phyloP scores from a whole-genome alignment of 1,284 basidiomycete genomes.

The Anthracocystis walkeri region DNA sequence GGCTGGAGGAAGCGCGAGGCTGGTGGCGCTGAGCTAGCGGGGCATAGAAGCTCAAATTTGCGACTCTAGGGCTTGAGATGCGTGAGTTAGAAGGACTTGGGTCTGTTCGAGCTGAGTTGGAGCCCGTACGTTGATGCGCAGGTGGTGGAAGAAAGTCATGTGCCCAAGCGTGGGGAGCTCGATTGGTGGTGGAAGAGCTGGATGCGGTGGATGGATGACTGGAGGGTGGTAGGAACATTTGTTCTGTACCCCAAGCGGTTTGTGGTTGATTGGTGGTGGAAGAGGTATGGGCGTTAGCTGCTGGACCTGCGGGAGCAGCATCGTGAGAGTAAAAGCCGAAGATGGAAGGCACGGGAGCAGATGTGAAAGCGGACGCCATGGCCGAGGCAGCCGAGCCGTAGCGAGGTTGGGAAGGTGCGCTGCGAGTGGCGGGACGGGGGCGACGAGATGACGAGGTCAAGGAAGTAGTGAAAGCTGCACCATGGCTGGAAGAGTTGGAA shows the following conservation, averaged over 20 bases:
- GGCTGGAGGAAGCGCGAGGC: not conserved
- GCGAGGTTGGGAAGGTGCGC: not conserved
- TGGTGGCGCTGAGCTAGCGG: slow-evolving; percentile 4
- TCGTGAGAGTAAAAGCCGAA: slow-evolving; percentile 51
- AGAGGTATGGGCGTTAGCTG: not conserved
- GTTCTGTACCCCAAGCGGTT: not conserved
- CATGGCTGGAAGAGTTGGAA: not conserved
- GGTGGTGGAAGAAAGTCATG: too few relatives aligned
- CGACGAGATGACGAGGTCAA: not conserved
- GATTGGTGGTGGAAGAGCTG: not conserved
- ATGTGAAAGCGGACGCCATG: slow-evolving; percentile 20
- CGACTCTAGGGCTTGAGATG: slow-evolving; percentile 10
- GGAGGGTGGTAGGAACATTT: too few relatives aligned
- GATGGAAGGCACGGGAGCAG: slow-evolving; percentile 32
- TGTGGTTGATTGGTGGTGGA: not conserved
- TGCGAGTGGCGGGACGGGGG: slow-evolving; percentile 1
- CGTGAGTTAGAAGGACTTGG: not conserved
- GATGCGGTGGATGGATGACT: not conserved
- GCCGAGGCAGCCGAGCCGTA: slow-evolving; percentile 14
- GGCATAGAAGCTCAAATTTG: slow-evolving; percentile 16
- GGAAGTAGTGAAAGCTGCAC: not conserved
- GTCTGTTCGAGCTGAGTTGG: slow-evolving; percentile 1
- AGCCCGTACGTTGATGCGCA: slow-evolving; percentile 1
- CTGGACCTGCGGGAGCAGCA: slow-evolving; percentile 1
- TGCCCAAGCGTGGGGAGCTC: not conserved